Percentiles rank a stretch among this genome's conserved stretches.
phyloP scores from a whole-genome alignment of 2,329 filamentous ascomycete genomes.

The Colletotrichum tabaci region DNA sequence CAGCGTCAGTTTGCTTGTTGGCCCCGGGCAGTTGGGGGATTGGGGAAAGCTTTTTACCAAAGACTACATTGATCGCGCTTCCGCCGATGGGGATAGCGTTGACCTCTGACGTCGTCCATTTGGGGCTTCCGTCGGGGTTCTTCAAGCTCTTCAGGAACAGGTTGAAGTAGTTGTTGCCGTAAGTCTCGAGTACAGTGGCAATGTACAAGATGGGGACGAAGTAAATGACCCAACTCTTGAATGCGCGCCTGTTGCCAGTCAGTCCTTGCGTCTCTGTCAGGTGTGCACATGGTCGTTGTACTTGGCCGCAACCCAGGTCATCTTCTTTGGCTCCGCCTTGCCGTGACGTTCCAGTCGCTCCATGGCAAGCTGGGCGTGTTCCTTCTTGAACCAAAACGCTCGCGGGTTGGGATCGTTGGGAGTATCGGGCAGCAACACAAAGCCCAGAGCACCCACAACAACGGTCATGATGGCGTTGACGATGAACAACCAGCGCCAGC shows the following conservation, averaged over 20 bases:
- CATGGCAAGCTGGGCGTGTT: conserved; percentile 35
- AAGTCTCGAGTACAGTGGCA: conserved; percentile 34
- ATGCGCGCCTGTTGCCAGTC: conserved; percentile 30
- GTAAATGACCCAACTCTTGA: conserved; percentile 40
- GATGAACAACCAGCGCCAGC: conserved; percentile 59
- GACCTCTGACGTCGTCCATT: conserved; percentile 35
- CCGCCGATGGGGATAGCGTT: conserved; percentile 38
- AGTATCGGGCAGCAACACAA: conserved; percentile 40
- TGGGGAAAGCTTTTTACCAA: conserved; percentile 31
- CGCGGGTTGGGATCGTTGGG: conserved; percentile 47
- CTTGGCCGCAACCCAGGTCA: conserved; percentile 47
- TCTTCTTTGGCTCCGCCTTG: conserved; percentile 45
- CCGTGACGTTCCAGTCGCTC: conserved; percentile 36
- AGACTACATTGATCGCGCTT: conserved; percentile 38
- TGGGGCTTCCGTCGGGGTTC: conserved; percentile 40
- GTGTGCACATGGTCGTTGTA: conserved; percentile 15
- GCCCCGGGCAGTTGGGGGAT: background rate
- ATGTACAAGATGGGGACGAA: conserved; percentile 37
- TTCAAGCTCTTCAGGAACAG: conserved; percentile 39
- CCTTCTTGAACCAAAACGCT: conserved; percentile 39
- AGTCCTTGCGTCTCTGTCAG: conserved; percentile 5
- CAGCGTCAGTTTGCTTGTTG: conserved; percentile 5
- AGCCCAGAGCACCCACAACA: conserved; percentile 42
- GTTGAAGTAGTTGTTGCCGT: conserved; percentile 38
- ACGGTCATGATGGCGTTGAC: conserved; percentile 53